Base-by-base conservation (phyloP, 2,329 filamentous ascomycete genomes). In the Esteya vermicola region DNA sequence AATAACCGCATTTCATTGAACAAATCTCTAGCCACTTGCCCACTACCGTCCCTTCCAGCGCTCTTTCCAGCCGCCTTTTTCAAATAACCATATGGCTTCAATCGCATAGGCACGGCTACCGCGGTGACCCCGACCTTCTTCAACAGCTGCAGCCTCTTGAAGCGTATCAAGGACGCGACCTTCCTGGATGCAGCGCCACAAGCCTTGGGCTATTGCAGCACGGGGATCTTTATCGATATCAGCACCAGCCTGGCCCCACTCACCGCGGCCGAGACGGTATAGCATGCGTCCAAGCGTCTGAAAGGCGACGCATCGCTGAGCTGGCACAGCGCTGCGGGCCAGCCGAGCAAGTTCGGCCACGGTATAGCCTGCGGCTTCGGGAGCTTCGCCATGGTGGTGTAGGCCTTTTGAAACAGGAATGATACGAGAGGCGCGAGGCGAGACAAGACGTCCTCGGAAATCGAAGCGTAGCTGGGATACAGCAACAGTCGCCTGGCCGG, bases 331-430 rank as follows among this genome's bases (percentile, higher is more conserved):
- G 41, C 84, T 93, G 26, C 89, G 72, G 5, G 85, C 78, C 2
- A 95, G 69, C 25, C 81, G 75, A 1, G 85, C 79, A 1, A 98
- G 67, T 58, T 98, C 91, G 1, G 78, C 75, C 23, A 98, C 73
- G 0, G 91, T 96, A 59, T 98, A 98, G 0, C 91, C 91, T 0
- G 91, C 91, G 2, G 88, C 85, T 58, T 93, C 85, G 14, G 91
- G 91, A 2, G 89, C 88, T 43, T 88, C 77, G 46, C 82, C 86
- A 57, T 98, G 91, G 57, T 98, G 89, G 57, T 98, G 91, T 13
- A 98, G 69, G 0, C 91, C 91, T 44, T 80, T 74, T 12, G 76
- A 78, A 1, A 75, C 75, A 6, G 89, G 83, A 21, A 96, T 77
- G 2, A 72, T 66, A 41, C 86, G 70, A 21, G 85, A 78, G 26